Evolutionary conservation across 352 stramenopile genomes (phyloP).

Genomic region (Plasmopara muralis): DNA sequence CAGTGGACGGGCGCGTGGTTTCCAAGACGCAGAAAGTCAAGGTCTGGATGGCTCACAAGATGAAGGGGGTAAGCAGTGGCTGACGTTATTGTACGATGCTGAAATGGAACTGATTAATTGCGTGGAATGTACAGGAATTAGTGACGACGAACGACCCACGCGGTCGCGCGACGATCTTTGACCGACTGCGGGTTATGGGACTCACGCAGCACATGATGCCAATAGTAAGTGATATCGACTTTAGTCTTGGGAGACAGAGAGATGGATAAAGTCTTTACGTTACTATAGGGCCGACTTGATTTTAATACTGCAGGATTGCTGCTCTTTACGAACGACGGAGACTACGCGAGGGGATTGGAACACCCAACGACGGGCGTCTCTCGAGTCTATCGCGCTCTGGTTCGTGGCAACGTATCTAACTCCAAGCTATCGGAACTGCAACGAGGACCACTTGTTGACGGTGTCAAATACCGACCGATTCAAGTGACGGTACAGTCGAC

Average conservation of each 20-base stretch:
- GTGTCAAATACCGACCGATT: conserved; percentile 75
- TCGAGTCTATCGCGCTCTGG: conserved; percentile 79
- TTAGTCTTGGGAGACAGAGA: too few species aligned
- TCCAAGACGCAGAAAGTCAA: conserved; percentile 35
- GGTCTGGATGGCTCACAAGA: conserved; percentile 86
- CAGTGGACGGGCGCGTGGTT: conserved; percentile 50
- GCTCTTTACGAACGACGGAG: conserved; percentile 89
- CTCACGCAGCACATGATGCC: conserved; percentile 83
- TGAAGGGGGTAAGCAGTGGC: conserved; percentile 52
- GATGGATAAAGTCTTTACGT: background rate
- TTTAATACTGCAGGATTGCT: conserved; percentile 90
- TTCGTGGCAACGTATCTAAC: conserved; percentile 69
- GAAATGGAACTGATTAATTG: too few species aligned
- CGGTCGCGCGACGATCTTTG: conserved; percentile 82
- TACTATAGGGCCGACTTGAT: conserved; percentile 78
- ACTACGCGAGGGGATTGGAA: conserved; percentile 84
- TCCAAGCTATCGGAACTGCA: conserved; percentile 78
- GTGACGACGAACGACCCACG: conserved; percentile 75
- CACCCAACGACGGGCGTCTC: conserved; percentile 72
- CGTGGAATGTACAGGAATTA: conserved; percentile 40
- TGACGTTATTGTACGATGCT: too few species aligned
- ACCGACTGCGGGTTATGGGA: conserved; percentile 76
- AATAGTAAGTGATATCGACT: conserved; percentile 38
- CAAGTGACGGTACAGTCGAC: conserved; percentile 65
- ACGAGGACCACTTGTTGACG: conserved; percentile 74